Conservation (phyloP, 148 eudicot genomes). For the Persicaria maculosa region DNA sequence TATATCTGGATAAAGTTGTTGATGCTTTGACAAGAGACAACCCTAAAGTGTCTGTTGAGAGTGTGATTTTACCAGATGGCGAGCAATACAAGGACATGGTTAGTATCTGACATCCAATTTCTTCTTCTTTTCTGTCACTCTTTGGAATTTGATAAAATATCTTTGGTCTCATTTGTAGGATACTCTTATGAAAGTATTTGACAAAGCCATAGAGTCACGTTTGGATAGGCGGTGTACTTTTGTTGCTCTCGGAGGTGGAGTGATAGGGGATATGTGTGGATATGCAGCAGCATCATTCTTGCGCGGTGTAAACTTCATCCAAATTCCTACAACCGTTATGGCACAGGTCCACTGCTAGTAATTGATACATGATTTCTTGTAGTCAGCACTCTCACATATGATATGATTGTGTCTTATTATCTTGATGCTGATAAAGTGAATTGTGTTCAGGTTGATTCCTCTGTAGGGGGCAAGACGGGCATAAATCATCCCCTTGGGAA, state of each 20-base stretch:
- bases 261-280: conserved; percentile 99
- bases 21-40: conserved; percentile 71
- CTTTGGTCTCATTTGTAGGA: conserved; percentile 36
- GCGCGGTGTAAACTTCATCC: conserved; percentile 97
- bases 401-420: neutral
- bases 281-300: conserved; percentile 93
- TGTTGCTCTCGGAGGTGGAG: conserved; percentile 98
- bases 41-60: conserved; percentile 72
- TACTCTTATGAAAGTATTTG: conserved; percentile 84
- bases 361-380: neutral
- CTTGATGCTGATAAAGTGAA: conserved; percentile 1
- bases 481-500: conserved; percentile 88
- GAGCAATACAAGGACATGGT: conserved; percentile 95
- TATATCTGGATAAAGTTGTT: conserved; percentile 88
- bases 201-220: conserved; percentile 92
- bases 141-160: conserved; percentile 10
- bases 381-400: neutral
- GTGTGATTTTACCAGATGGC: conserved; percentile 87
- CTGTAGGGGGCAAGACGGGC: conserved; percentile 97
- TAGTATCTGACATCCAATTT: conserved; percentile 20
- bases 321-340: conserved; percentile 98
- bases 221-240: conserved; percentile 86
- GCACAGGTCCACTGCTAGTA: conserved; percentile 55
- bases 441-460: conserved; percentile 76
- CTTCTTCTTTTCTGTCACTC: neutral